Percentiles rank a stretch among this genome's conserved stretches.
These are phyloP conservation scores for Clohesyomyces aquaticus DNA, from an alignment of 495 filamentous ascomycete species.

Conservation along the genomic window DNA sequence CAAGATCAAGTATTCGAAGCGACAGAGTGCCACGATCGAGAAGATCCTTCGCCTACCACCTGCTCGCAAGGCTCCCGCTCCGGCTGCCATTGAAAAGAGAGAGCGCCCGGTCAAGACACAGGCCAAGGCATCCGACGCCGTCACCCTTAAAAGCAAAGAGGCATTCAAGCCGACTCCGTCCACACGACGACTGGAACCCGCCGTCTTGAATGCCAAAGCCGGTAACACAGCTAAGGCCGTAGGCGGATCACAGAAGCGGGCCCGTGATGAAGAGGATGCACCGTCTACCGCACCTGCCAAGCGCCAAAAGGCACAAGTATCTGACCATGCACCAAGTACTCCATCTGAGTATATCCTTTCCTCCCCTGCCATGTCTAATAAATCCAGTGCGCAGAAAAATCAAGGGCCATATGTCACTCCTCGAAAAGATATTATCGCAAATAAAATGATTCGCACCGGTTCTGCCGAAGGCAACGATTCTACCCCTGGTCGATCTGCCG, in stretches of 20 bases:
- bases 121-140: slow-evolving; percentile 12
- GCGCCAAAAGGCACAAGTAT: slow-evolving; percentile 27
- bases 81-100: slow-evolving; percentile 20
- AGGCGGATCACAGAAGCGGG: slow-evolving; percentile 33
- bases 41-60: slow-evolving; percentile 33
- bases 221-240: slow-evolving; percentile 1
- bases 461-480: slow-evolving; percentile 32
- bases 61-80: neutral
- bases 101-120: slow-evolving; percentile 23
- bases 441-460: slow-evolving; percentile 32
- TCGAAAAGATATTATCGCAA: slow-evolving; percentile 32
- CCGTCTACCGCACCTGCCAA: slow-evolving; percentile 26
- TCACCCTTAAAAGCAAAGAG: slow-evolving; percentile 20
- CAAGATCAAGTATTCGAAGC: slow-evolving; percentile 36
- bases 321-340: slow-evolving; percentile 26
- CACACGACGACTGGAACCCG: slow-evolving; percentile 8
- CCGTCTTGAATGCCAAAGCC: slow-evolving; percentile 6
- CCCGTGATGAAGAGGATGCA: slow-evolving; percentile 32
- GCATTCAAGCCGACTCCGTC: slow-evolving; percentile 13
- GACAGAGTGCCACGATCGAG: slow-evolving; percentile 4
- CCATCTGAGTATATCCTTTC: slow-evolving; percentile 26
- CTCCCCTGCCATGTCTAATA: slow-evolving; percentile 38
- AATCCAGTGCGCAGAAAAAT: slow-evolving; percentile 38
- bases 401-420: slow-evolving; percentile 28
- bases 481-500: slow-evolving; percentile 32